These are phyloP conservation scores for Xylaria sp. DNA, from an alignment of 2,329 filamentous ascomycete species.

Conservation along the genomic window DNA sequence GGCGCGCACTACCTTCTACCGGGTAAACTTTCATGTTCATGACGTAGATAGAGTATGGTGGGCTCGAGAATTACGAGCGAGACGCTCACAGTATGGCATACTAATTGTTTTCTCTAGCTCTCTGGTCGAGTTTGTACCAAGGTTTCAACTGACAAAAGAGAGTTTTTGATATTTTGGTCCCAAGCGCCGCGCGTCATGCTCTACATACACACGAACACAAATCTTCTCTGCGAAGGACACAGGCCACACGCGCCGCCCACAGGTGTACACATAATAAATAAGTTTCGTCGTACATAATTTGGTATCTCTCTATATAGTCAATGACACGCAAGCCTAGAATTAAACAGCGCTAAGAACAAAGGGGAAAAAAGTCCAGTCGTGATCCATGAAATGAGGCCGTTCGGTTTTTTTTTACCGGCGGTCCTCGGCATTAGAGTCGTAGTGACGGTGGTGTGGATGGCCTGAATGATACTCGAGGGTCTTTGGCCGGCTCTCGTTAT, in stretches of 20 bases:
- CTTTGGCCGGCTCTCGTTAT: conserved; percentile 33
- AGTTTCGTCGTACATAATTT: conserved; percentile 29
- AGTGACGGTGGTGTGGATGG: conserved; percentile 31
- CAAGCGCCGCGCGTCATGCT: not conserved
- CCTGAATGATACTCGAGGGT: conserved; percentile 37
- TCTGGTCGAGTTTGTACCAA: not conserved
- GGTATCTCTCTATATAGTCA: conserved; percentile 33
- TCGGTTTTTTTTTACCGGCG: conserved; percentile 16
- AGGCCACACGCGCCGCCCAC: conserved; percentile 1
- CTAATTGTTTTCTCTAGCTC: not conserved
- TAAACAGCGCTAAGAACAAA: conserved; percentile 13
- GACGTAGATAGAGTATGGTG: too few species aligned
- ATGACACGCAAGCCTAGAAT: not conserved
- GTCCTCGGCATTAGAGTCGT: conserved; percentile 29
- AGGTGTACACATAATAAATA: conserved; percentile 23
- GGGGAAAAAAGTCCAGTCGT: conserved; percentile 11
- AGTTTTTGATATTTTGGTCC: conserved; percentile 4
- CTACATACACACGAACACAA: conserved; percentile 21
- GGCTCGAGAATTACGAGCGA: not conserved
- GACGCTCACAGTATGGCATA: not conserved
- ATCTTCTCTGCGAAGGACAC: not conserved
- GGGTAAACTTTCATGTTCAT: too few species aligned
- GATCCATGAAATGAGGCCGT: conserved; percentile 8
- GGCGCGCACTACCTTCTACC: not conserved
- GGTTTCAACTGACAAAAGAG: not conserved